Conservation (phyloP, 805 yeast species). For the Hanseniaspora osmophila region DNA sequence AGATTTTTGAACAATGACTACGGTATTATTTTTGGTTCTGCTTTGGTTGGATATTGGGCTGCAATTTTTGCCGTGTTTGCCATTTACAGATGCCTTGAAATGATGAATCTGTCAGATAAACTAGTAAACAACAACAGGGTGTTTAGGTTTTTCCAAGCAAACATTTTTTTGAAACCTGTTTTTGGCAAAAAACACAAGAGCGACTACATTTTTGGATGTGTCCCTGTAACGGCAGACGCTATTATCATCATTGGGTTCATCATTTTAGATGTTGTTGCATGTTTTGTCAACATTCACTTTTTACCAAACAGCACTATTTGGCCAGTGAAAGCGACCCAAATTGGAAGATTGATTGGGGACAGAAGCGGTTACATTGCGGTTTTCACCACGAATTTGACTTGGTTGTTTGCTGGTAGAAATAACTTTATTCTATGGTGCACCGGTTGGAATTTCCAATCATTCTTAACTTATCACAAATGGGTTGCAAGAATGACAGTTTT, state of each 20-base stretch:
- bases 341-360: slow-evolving; percentile 27
- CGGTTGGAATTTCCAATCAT: slow-evolving; percentile 46
- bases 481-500: slow-evolving; percentile 30
- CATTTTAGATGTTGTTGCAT: slow-evolving; percentile 3
- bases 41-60: slow-evolving; percentile 36
- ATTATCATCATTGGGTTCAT: slow-evolving; percentile 4
- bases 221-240: slow-evolving; percentile 5
- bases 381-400: slow-evolving; percentile 38
- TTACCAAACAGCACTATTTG: slow-evolving; percentile 3
- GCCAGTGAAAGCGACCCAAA: slow-evolving; percentile 3
- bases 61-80: slow-evolving; percentile 29
- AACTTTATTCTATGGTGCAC: slow-evolving; percentile 46
- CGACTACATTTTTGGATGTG: slow-evolving; percentile 2
- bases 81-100: slow-evolving; percentile 15
- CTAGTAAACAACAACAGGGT: not conserved
- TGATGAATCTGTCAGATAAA: slow-evolving; percentile 18
- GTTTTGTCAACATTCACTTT: slow-evolving; percentile 7
- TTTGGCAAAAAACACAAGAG: slow-evolving; percentile 7
- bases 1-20: slow-evolving; percentile 15
- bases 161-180: slow-evolving; percentile 11
- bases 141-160: slow-evolving; percentile 9
- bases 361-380: slow-evolving; percentile 35
- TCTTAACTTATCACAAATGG: slow-evolving; percentile 51
- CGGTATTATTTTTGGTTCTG: slow-evolving; percentile 34
- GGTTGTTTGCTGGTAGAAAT: slow-evolving; percentile 55